phyloP scores from a whole-genome alignment of 192 early-diverging fungal genomes.

The Backusella morwellensis region DNA sequence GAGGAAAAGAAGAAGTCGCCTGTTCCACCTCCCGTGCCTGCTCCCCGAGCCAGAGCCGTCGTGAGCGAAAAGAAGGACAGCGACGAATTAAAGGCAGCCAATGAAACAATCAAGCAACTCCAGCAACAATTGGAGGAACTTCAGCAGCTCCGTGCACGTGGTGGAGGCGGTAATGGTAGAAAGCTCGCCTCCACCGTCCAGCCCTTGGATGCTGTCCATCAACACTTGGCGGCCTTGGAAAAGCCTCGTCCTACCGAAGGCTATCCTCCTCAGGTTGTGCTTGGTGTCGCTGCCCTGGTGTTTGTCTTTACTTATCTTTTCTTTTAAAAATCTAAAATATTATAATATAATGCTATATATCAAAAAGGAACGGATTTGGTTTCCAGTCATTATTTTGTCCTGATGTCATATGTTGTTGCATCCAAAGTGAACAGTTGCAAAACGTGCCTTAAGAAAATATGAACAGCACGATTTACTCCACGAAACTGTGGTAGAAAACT shows the following conservation, averaged over 20 bases:
- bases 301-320: constrained; percentile 66
- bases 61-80: background rate
- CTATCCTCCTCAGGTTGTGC: constrained; percentile 59
- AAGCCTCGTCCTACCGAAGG: constrained; percentile 51
- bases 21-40: background rate
- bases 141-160: background rate
- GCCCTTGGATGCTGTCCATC: constrained; percentile 35
- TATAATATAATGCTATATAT: background rate
- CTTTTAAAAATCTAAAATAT: constrained; percentile 43
- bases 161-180: background rate
- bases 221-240: constrained; percentile 28
- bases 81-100: background rate
- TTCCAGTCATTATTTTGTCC: too few species aligned
- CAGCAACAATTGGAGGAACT: background rate
- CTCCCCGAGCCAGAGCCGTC: background rate
- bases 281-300: constrained; percentile 52
- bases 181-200: constrained; percentile 15
- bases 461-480: too few species aligned
- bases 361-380: too few species aligned
- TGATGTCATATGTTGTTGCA: too few species aligned
- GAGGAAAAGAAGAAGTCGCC: background rate
- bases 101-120: background rate
- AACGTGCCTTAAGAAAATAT: too few species aligned
- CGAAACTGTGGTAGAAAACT: too few species aligned
- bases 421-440: too few species aligned